Percentiles rank a stretch among this genome's conserved stretches.
Conservation (phyloP, 2,329 filamentous ascomycete species). For the Proliferodiscus dingleyae region DNA sequence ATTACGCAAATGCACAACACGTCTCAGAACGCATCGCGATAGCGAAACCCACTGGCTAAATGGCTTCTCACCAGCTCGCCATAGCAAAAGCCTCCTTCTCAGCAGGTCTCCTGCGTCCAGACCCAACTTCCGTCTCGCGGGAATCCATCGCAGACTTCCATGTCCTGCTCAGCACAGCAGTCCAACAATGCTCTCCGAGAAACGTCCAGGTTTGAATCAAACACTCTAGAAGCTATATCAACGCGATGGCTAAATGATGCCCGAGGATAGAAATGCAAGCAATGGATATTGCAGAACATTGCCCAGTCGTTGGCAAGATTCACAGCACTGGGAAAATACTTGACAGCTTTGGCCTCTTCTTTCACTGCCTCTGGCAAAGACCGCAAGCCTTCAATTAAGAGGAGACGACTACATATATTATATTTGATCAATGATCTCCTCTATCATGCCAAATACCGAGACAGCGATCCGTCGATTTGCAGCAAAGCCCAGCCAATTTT, state of each 20-base stretch:
- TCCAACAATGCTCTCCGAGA: slow-evolving; percentile 67
- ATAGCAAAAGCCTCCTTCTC: slow-evolving; percentile 77
- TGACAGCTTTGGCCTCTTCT: slow-evolving; percentile 63
- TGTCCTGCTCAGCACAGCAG: slow-evolving; percentile 55
- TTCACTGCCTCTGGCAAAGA: slow-evolving; percentile 36
- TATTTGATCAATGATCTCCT: slow-evolving; percentile 77
- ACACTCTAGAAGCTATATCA: slow-evolving; percentile 29
- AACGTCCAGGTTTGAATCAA: slow-evolving; percentile 77
- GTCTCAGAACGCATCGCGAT: neutral
- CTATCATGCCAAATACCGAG: slow-evolving; percentile 58
- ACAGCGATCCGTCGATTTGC: slow-evolving; percentile 46
- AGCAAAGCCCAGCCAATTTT: slow-evolving; percentile 54
- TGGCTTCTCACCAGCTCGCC: slow-evolving; percentile 66
- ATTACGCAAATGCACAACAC: neutral
- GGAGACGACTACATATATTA: slow-evolving; percentile 69
- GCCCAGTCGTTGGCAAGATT: slow-evolving; percentile 62
- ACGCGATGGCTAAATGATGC: slow-evolving; percentile 35
- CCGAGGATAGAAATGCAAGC: slow-evolving; percentile 72
- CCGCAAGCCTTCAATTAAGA: slow-evolving; percentile 52
- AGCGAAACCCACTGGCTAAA: slow-evolving; percentile 28
- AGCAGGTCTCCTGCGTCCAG: slow-evolving; percentile 66
- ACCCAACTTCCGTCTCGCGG: slow-evolving; percentile 64
- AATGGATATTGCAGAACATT: slow-evolving; percentile 74
- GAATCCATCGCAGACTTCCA: slow-evolving; percentile 68
- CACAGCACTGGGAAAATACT: slow-evolving; percentile 67